Evolutionary conservation across 2,329 filamentous ascomycete genomes (phyloP), one percentile per base, ranked within the genome.

Genomic region (Aspergillus sp.): DNA sequence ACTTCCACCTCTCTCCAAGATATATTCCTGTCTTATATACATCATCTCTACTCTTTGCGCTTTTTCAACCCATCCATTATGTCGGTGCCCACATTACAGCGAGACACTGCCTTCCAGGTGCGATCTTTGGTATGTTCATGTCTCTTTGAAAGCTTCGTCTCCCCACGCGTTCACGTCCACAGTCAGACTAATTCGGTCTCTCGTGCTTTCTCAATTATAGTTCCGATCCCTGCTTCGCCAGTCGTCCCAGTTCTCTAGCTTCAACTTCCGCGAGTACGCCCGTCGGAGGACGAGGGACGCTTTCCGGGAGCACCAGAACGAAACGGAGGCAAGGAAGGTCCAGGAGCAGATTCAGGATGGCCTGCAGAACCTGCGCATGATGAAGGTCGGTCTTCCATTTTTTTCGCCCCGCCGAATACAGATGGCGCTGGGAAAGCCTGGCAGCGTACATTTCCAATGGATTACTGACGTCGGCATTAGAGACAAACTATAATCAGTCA

Each of bases 261-360:
- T 98, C 83, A 99, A 98, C 80, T 99, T 97, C 84, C 87, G 95
- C 79, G 94, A 97, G 77, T 99, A 99, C 78, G 93, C 95, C 56
- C 90, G 88, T 78, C 89, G 95, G 73, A 87, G 94, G 77, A 96
- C 95, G 74, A 86, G 85, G 75, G 95, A 98, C 81, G 89, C 91
- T 4, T 99, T 98, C 78, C 86, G 90, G 69, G 92, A 96, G 75
- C 85, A 96, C 77, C 84, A 86, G 76, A 74, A 78, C 57, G 89
- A 92, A 70, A 80, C 85, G 50, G 95, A 97, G 72, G 83, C 86
- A 65, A 83, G 91, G 63, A 83, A 84, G 78, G 83, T 96, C 75
- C 92, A 98, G 77, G 92, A 96, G 77, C 80, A 97, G 69, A 84
- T 98, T 68, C 92, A 97, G 77, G 90, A 91, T 71, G 95, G 93